phyloP scores from a whole-genome alignment of 169 alveolate genomes.

The Plasmodium relictum region DNA sequence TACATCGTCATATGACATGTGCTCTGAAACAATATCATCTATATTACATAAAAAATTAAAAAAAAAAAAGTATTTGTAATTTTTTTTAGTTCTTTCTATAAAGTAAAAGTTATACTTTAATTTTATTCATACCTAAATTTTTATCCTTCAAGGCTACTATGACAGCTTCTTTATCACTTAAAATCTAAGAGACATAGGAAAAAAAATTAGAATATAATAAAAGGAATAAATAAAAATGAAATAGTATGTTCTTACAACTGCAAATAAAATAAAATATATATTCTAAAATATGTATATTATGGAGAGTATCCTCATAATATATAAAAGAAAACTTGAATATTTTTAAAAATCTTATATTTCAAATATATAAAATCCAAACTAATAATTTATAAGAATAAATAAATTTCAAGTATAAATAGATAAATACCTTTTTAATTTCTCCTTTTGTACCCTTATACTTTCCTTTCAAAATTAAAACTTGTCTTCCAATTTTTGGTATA shows the following conservation, averaged over 20 bases:
- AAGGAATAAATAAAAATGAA: too few species aligned
- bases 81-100: neutral
- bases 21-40: neutral
- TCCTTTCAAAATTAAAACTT: constrained; percentile 38
- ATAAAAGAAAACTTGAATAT: neutral
- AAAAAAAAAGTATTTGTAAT: neutral
- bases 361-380: too few species aligned
- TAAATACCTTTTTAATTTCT: constrained; percentile 43
- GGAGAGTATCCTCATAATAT: neutral
- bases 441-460: constrained; percentile 33
- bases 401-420: too few species aligned
- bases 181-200: constrained; percentile 23
- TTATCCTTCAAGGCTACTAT: constrained; percentile 28
- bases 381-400: too few species aligned
- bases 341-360: neutral
- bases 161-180: constrained; percentile 39
- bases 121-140: constrained; percentile 36
- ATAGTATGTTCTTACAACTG: too few species aligned
- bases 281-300: neutral
- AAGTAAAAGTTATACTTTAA: too few species aligned
- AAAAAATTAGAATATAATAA: neutral
- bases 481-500: constrained; percentile 63
- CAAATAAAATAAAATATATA: neutral
- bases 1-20: constrained; percentile 34
- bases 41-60: too few species aligned